These are phyloP conservation scores for Thermothelomyces thermophilus DNA, from an alignment of 2,329 filamentous ascomycete species.

Conservation along the genomic window DNA sequence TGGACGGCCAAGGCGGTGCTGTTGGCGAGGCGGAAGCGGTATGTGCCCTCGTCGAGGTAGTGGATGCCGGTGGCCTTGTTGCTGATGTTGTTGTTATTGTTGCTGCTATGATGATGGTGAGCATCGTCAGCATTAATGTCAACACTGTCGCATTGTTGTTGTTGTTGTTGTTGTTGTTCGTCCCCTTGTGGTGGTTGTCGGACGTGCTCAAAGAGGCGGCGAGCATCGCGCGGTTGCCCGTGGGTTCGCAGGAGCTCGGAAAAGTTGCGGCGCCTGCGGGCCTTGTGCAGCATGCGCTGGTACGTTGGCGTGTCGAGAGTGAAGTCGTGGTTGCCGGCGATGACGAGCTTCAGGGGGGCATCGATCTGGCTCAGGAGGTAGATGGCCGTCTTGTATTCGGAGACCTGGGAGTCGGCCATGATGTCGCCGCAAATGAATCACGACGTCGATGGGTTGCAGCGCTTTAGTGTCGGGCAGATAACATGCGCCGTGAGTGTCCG, in stretches of 20 bases:
- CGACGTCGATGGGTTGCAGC: conserved; percentile 3
- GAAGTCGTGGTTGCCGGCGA: conserved; percentile 50
- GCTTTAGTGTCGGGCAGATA: conserved; percentile 1
- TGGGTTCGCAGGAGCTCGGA: conserved; percentile 14
- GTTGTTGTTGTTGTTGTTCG: no score
- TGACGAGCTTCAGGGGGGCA: conserved; percentile 40
- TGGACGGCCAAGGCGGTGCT: conserved; percentile 44
- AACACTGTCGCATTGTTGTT: no score
- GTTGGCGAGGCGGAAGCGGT: conserved; percentile 43
- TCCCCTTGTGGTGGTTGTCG: conserved; percentile 32
- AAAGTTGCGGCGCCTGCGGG: conserved; percentile 1
- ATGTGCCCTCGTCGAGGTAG: conserved; percentile 44
- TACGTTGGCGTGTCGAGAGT: conserved; percentile 32
- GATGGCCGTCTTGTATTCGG: conserved; percentile 6
- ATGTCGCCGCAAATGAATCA: conserved; percentile 7
- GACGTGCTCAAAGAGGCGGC: conserved; percentile 33
- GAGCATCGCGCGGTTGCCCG: conserved; percentile 26
- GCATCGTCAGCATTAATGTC: no score
- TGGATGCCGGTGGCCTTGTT: conserved; percentile 29
- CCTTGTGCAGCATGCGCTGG: conserved; percentile 16
- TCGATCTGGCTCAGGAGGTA: conserved; percentile 10
- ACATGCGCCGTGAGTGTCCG: conserved; percentile 1
- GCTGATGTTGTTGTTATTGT: no score
- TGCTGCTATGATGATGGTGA: no score
- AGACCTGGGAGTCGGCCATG: background rate